Percentiles rank a stretch among this genome's conserved stretches.
Evolutionary conservation across 768 basidiomycete species (phyloP).

Genomic region (Boletales sp.): DNA sequence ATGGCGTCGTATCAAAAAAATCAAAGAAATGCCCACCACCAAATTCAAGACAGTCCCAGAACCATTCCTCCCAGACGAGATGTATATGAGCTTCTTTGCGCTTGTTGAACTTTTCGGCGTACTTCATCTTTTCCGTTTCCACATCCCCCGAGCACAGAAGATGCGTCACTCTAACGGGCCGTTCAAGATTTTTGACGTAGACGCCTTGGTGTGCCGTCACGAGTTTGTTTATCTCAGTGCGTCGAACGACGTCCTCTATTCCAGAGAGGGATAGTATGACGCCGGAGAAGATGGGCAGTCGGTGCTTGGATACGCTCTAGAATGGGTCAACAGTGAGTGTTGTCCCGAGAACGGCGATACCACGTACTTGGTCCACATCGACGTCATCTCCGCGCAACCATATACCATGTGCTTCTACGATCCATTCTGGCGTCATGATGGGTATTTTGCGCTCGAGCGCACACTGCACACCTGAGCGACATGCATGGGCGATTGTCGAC

Average conservation of each 20-base stretch:
- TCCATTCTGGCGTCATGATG: slow-evolving; percentile 76
- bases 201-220: slow-evolving; percentile 59
- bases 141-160: slow-evolving; percentile 70
- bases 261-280: slow-evolving; percentile 75
- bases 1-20: not conserved
- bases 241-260: slow-evolving; percentile 55
- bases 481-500: not conserved
- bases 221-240: slow-evolving; percentile 60
- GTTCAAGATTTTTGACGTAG: slow-evolving; percentile 73
- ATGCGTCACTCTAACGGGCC: slow-evolving; percentile 80
- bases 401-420: slow-evolving; percentile 60
- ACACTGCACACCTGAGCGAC: slow-evolving; percentile 47
- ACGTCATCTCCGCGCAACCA: slow-evolving; percentile 85
- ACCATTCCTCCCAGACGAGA: slow-evolving; percentile 95
- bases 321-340: not conserved
- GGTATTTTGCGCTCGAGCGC: slow-evolving; percentile 79
- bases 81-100: slow-evolving; percentile 69
- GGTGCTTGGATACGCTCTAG: slow-evolving; percentile 58
- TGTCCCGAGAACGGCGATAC: not conserved
- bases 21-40: slow-evolving; percentile 44
- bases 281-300: slow-evolving; percentile 69
- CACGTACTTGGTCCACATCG: slow-evolving; percentile 55
- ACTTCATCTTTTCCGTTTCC: slow-evolving; percentile 72
- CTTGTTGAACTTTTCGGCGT: slow-evolving; percentile 70
- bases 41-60: slow-evolving; percentile 86